Evolutionary conservation across 2,329 filamentous ascomycete species (phyloP), one percentile per base, ranked within the genome.

Genomic region (Xylariaceae sp.): DNA sequence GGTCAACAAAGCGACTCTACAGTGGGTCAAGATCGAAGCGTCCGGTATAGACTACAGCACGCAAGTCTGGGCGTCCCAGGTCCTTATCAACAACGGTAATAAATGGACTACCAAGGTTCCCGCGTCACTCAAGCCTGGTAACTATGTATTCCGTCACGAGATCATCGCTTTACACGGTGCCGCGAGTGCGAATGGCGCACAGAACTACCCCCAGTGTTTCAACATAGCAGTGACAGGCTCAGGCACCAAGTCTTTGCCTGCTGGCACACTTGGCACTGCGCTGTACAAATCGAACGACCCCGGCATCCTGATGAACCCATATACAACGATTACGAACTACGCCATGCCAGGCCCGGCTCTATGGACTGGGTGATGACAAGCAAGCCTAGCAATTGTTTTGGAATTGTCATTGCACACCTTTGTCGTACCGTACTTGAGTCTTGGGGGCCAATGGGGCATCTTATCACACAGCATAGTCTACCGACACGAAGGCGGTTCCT

Each of bases 191-290:
- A 64, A 73, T 55, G 70, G 73, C 19, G 72, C 75, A 42, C 75
- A 78, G 66, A 72, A 55, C 50, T 78, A 78, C 63, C 75, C 75
- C 34, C 75, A 78, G 59, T 78, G 82, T 64, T 70, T 82, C 66
- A 83, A 84, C 71, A 64, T 84, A 55, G 70, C 79, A 58, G 69
- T 84, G 54, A 76, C 75, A 39, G 78, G 80, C 44, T 68, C 68
- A 36, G 78, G 79, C 42, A 74, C 76, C 51, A 73, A 71, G 47
- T 69, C 69, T 50, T 7, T 28, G 22, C 71, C 73, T 31, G 60
- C 64, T 17, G 81, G 81, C 50, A 74, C 73, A 22, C 64, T 73
- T 28, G 81, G 77, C 48, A 69, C 52, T 71, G 18, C 47, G 36
- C 55, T 65, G 18, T 65, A 63, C 51, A 59, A 45, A 3, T 2